These are phyloP conservation scores for Tricholoma furcatifolium DNA, from an alignment of 768 basidiomycete genomes.

Conservation along the genomic window DNA sequence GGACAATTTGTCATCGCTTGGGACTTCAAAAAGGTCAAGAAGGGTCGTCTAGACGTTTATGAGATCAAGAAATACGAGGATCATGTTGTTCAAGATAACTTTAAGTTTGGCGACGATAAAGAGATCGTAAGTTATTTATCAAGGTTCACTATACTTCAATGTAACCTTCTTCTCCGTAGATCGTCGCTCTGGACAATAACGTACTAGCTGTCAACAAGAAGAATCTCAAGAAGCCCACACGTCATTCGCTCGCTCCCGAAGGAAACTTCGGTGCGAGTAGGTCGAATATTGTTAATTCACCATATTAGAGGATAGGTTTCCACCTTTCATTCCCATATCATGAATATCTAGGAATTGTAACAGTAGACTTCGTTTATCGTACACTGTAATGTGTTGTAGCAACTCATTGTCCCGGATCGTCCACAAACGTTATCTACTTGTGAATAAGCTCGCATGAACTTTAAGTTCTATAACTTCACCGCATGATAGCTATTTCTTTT, in stretches of 20 bases:
- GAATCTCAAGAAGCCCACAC: conserved; percentile 78
- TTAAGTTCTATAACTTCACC: neutral
- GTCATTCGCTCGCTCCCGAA: conserved; percentile 61
- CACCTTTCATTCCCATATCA: neutral
- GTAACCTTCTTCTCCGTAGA: conserved; percentile 42
- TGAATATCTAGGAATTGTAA: conserved; percentile 14
- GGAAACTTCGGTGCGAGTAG: conserved; percentile 37
- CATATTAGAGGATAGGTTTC: conserved; percentile 38
- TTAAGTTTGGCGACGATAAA: conserved; percentile 96
- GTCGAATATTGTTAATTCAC: conserved; percentile 69
- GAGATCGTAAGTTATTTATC: conserved; percentile 58
- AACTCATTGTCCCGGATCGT: no score
- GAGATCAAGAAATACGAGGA: conserved; percentile 97
- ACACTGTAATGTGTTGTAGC: conserved; percentile 13
- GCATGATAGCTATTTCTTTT: conserved; percentile 14
- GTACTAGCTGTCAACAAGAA: conserved; percentile 95
- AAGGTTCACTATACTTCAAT: neutral
- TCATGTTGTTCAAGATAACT: conserved; percentile 93
- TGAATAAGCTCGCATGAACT: neutral
- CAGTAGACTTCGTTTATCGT: conserved; percentile 10
- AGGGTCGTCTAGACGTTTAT: conserved; percentile 86
- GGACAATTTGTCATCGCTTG: conserved; percentile 93
- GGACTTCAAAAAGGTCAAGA: conserved; percentile 97
- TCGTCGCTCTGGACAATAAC: conserved; percentile 93
- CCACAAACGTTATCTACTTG: no score